Evolutionary conservation across 2,329 filamentous ascomycete genomes (phyloP).

Genomic region (Paecilomyces sp.): DNA sequence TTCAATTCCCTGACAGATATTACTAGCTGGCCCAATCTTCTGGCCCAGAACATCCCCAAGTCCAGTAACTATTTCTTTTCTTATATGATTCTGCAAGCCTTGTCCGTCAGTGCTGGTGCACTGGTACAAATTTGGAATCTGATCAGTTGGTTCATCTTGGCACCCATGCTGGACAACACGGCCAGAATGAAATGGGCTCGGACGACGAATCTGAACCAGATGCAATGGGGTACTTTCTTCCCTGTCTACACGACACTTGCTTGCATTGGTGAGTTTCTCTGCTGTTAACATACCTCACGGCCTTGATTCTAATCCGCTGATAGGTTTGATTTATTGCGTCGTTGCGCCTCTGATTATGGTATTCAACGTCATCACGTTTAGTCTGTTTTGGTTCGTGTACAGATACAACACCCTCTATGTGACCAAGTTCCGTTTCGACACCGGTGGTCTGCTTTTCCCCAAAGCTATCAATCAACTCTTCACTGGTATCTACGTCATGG

Average conservation of each 20-base stretch:
- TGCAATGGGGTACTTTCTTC: constrained; percentile 91
- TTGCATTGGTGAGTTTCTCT: constrained; percentile 60
- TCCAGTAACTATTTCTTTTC: constrained; percentile 97
- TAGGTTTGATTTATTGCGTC: constrained; percentile 72
- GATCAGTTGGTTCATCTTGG: constrained; percentile 72
- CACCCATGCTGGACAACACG: constrained; percentile 76
- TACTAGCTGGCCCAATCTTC: constrained; percentile 61
- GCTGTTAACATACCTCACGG: not conserved
- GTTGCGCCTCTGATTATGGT: constrained; percentile 85
- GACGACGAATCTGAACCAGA: constrained; percentile 67
- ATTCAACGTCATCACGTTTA: constrained; percentile 89
- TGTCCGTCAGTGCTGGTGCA: constrained; percentile 84
- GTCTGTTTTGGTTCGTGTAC: constrained; percentile 86
- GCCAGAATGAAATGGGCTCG: constrained; percentile 74
- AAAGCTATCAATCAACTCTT: constrained; percentile 93
- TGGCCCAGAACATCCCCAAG: constrained; percentile 74
- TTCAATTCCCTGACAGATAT: constrained; percentile 59
- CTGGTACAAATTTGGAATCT: constrained; percentile 77
- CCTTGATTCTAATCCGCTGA: not conserved
- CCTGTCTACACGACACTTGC: constrained; percentile 96
- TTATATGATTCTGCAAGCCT: constrained; percentile 91
- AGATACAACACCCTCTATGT: constrained; percentile 97
- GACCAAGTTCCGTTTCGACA: constrained; percentile 81
- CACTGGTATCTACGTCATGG: constrained; percentile 90
- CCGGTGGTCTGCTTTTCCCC: constrained; percentile 85